Evolutionary conservation across 2,329 filamentous ascomycete genomes (phyloP), one percentile per base, ranked within the genome.

Genomic region (Thielaviopsis musarum): DNA sequence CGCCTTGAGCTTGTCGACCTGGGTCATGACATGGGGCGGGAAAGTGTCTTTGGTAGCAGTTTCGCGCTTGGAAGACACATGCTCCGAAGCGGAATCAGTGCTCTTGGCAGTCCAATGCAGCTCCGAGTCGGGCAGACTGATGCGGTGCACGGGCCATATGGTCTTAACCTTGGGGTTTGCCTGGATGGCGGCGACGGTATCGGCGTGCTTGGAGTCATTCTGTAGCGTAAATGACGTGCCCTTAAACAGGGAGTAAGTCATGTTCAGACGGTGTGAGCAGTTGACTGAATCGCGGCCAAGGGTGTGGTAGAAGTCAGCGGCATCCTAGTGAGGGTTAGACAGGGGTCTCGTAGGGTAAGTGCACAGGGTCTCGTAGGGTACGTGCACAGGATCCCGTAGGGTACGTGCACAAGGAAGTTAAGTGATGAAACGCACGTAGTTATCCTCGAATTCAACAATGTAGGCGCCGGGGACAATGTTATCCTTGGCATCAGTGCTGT

Each of bases 1-100:
- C 3, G 68, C 70, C 13, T 72, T 72, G n/a, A 77, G 67, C 59
- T 67, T 69, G 62, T 74, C 69, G 10, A 73, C 69, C 53, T 70
- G 68, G 6, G 45, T 49, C 45, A 49, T 49, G 45, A 49, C 45
- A 49, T 49, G 45, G n/a, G 45, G 45, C 17, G 45, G 45, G n/a
- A 49, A 49, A 3, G 45, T 49, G 9, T 49, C 45, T 5, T 49
- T 49, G 45, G n/a, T 10, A 10, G 45, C 2, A 12, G 45, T 9
- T 17, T 4, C 17, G 17, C 13, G 13, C 45, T 49, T 49, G 45
- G 45, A 17, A 49, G 45, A 3, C 9, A 1, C n/a, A 21, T 21
- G 17, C n/a, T 21, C n/a, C 3, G 45, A n/a, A 3, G n/a, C 19
- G 7, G 45, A 21, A 9, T 12, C 9, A 9, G 22, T 4, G 22